Base-by-base conservation (phyloP, 768 basidiomycete species). In the Tulasnella sp. region DNA sequence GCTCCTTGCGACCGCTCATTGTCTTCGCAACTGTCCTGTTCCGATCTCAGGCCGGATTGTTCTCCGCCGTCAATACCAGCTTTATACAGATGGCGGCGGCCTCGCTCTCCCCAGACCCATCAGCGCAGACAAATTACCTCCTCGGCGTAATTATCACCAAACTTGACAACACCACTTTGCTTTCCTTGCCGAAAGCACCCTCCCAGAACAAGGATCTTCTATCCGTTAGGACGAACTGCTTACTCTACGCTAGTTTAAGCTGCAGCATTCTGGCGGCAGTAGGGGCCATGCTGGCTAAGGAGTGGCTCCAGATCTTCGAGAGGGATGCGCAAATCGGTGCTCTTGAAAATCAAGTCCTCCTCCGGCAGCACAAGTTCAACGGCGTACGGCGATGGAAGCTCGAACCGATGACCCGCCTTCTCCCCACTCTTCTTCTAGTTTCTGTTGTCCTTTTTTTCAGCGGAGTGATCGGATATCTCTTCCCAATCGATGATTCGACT, bases 1-100 rank as follows among this genome's bases (percentile, higher is more conserved):
- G 28, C 11, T 14, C 7, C 54, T 58, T 6, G 18, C 6, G n/a
- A 20, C 28, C 14, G n/a, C 60, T 24, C 24, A 76, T 42, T 24
- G 20, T 24, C 44, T 42, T 76, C 16, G n/a, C 77, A 7, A 18
- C 58, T 6, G 31, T 37, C 18, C 12, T 42, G 42, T 42, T 12
- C 4, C 42, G 42, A 46, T 3, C 44, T n/a, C 50, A 78, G 77
- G 77, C 77, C 4, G 77, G 54, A 34, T 37, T 78, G 22, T 78
- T 78, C 31, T 78, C 77, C 2, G 77, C 77, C 12, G 58, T 78
- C 77, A 78, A 78, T 40, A 69, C 77, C 31, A 58, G 46, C 64
- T 69, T 78, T 50, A 78, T 78, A 28, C 40, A 54, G 16, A 58
- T 64, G 41, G 37, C 77, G 16, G 5, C 41, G n/a, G n/a, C 54